Evolutionary conservation across 2,329 filamentous ascomycete genomes (phyloP), one percentile per base, ranked within the genome.

Genomic region (Gyromitra esculenta): DNA sequence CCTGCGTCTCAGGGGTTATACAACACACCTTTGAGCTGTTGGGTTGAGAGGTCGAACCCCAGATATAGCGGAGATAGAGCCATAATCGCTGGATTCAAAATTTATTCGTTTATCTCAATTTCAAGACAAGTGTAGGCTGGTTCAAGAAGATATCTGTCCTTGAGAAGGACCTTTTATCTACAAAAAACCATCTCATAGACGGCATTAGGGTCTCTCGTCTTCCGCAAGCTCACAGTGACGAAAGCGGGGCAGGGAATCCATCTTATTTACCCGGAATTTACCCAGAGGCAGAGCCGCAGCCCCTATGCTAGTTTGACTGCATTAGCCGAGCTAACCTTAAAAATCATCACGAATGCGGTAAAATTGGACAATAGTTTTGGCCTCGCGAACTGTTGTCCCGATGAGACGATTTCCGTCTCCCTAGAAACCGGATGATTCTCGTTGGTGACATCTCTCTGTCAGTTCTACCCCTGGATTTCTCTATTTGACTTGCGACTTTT

Each of bases 41-140:
- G 96, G 74, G 96, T 98, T 56, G 94, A 97, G 76, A 98, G 90
- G 85, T 99, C 96, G 83, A 98, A 94, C 77, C 96, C 96, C 82
- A 97, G 87, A 83, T 97, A 97, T 77, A 97, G 86, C 18, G 92
- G 90, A 62, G 75, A 66, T 48, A 7, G 25, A 6, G 59, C 59
- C 65, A 74, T 74, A 45, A 50, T 75, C 21, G 39, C 48, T 5
- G n/a, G 21, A 25, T 75, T 56, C 50, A 39, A 13, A 52, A 37
- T 70, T 41, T 25, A 31, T 31, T 13, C 5, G 39, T 31, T 63
- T 62, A 21, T 9, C 1, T 73, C 3, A 11, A 57, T 50, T 50
- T 25, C 5, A 45, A 37, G 15, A 25, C 45, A 65, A 64, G 21
- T 13, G 8, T n/a, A 41, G 56, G 11, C 31, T 59, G 6, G 13